Percentiles rank a stretch among this genome's conserved stretches.
phyloP scores from a whole-genome alignment of 768 basidiomycete genomes.

The Lactifluus volemus region DNA sequence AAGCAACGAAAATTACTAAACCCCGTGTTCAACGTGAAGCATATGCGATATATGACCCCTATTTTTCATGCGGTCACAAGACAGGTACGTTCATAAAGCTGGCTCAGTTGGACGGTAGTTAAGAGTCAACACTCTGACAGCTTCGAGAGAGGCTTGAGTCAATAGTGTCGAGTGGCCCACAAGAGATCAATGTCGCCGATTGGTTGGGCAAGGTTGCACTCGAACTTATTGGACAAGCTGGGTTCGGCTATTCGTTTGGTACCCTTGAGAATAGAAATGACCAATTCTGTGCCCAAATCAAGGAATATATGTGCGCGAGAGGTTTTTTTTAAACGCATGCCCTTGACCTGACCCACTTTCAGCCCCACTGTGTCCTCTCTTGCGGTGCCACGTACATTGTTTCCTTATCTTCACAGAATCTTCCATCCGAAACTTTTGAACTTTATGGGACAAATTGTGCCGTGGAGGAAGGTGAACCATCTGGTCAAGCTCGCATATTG shows the following conservation, averaged over 20 bases:
- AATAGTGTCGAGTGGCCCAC: slow-evolving; percentile 29
- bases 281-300: slow-evolving; percentile 20
- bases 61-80: slow-evolving; percentile 15
- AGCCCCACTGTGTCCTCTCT: slow-evolving; percentile 15
- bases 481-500: slow-evolving; percentile 22
- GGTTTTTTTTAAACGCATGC: no score
- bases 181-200: slow-evolving; percentile 16
- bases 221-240: slow-evolving; percentile 22
- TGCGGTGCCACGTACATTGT: background rate
- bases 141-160: slow-evolving; percentile 19
- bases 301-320: slow-evolving; percentile 11
- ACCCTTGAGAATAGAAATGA: slow-evolving; percentile 5
- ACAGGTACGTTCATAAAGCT: background rate
- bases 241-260: slow-evolving; percentile 21
- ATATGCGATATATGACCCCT: slow-evolving; percentile 20
- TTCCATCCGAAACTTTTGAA: slow-evolving; percentile 26
- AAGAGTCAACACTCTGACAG: slow-evolving; percentile 27
- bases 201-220: slow-evolving; percentile 21
- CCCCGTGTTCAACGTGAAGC: background rate
- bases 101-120: slow-evolving; percentile 32
- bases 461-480: slow-evolving; percentile 26
- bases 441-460: slow-evolving; percentile 28
- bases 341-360: background rate
- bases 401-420: slow-evolving; percentile 13
- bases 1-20: background rate